Percentiles rank a stretch among this genome's conserved stretches.
Evolutionary conservation across 208 protist species (phyloP).

Genomic region (Leishmania arabica): DNA sequence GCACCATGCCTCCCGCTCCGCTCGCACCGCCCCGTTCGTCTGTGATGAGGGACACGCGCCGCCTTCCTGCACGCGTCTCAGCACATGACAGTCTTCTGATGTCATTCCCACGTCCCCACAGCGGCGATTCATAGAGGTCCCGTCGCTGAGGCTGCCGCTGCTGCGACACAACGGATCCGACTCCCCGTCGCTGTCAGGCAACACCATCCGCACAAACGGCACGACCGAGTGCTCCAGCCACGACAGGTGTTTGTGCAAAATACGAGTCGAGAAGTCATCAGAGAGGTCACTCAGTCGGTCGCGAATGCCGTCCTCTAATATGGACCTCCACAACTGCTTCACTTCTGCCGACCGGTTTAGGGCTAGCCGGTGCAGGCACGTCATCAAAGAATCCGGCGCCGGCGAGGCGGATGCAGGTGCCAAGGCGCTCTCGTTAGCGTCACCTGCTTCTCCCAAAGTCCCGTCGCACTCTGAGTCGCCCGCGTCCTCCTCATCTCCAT

Average conservation of each 20-base stretch:
- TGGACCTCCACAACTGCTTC: constrained; percentile 57
- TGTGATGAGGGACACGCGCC: neutral
- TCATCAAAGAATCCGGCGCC: constrained; percentile 40
- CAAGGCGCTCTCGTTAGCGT: no score
- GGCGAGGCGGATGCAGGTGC: neutral
- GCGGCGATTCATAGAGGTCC: neutral
- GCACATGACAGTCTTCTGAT: neutral
- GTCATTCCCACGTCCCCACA: neutral
- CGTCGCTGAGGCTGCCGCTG: neutral
- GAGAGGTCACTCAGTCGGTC: constrained; percentile 52
- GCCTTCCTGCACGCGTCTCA: neutral
- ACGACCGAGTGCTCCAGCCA: constrained; percentile 78
- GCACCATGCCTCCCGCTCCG: constrained; percentile 70
- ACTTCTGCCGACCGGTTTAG: constrained; percentile 58
- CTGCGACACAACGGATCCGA: neutral
- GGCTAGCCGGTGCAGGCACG: constrained; percentile 66
- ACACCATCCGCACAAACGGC: constrained; percentile 64
- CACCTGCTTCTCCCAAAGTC: neutral
- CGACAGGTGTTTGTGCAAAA: constrained; percentile 48
- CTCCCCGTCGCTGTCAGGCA: constrained; percentile 18
- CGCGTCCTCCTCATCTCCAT: neutral
- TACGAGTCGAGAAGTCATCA: constrained; percentile 66
- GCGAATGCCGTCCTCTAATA: constrained; percentile 55
- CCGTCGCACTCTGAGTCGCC: neutral
- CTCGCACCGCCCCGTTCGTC: constrained; percentile 22